Conservation (phyloP, 768 basidiomycete genomes). For the Clavaria fumosa region DNA sequence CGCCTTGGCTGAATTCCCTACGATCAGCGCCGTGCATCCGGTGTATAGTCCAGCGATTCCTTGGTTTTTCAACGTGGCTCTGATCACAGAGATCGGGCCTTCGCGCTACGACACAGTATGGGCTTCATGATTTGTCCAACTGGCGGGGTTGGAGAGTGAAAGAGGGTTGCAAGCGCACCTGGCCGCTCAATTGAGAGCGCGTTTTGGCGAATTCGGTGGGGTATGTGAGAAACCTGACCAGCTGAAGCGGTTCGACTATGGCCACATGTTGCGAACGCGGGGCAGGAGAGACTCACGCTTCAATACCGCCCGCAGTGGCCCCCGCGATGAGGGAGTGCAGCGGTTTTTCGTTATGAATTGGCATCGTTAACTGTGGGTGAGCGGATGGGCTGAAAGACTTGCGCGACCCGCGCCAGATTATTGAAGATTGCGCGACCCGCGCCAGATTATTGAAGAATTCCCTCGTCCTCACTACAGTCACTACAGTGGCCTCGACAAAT, state of each 20-base stretch:
- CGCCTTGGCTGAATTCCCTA: slow-evolving; percentile 88
- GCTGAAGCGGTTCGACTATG: slow-evolving; percentile 23
- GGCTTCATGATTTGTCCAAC: too few species aligned
- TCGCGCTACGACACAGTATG: too few species aligned
- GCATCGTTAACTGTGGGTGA: slow-evolving; percentile 22
- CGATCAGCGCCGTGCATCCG: slow-evolving; percentile 75
- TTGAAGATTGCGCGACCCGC: too few species aligned
- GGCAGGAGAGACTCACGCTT: slow-evolving; percentile 48
- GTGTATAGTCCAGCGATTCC: slow-evolving; percentile 86
- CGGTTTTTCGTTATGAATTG: slow-evolving; percentile 63
- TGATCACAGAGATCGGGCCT: slow-evolving; percentile 64
- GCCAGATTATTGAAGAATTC: too few species aligned
- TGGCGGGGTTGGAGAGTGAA: too few species aligned
- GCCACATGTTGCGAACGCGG: slow-evolving; percentile 1
- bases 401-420: not conserved
- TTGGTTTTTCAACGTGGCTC: slow-evolving; percentile 54
- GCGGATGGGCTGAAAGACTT: slow-evolving; percentile 1
- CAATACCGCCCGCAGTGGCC: slow-evolving; percentile 80
- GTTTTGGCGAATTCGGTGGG: slow-evolving; percentile 92
- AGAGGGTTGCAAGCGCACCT: slow-evolving; percentile 25
- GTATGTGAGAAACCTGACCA: slow-evolving; percentile 64
- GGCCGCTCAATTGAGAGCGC: slow-evolving; percentile 77
- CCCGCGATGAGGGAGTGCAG: slow-evolving; percentile 82
- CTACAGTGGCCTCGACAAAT: too few species aligned
- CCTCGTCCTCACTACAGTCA: too few species aligned